Evolutionary conservation across 352 stramenopile genomes (phyloP), one percentile per base, ranked within the genome.

Genomic region (Phytophthora meadii): DNA sequence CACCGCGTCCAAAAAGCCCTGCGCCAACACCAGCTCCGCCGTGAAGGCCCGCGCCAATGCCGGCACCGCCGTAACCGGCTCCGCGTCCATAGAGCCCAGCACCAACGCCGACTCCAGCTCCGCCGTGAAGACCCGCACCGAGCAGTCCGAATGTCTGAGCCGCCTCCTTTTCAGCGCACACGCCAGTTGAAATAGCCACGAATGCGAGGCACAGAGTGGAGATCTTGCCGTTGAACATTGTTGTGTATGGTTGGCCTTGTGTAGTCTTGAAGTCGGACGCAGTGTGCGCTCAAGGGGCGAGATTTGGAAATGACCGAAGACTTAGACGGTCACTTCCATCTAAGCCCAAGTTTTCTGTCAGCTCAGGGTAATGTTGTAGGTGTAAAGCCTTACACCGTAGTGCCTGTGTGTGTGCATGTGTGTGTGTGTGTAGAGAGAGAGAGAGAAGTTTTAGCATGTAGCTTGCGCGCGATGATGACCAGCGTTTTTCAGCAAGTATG

Each of bases 121-220:
- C 54, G 1, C 39, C 57, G 19, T 52, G 10, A 0, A 52, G 25
- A 17, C 60, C 50, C 12, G 24, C 40, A 11, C 32, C 51, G 37
- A 68, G 60, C 2, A 53, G 37, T 7, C 60, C 60, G 44, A 68
- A 68, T 14, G 60, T 68, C 19, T 63, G 45, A 4, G 60, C 46
- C 10, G 46, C 52, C 52, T 68, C 61, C 17, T 57, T n/a, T 44
- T 63, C 22, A 14, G 52, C 61, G 46, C 58, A 17, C 3, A n/a
- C 37, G 6, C n/a, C n/a, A n/a, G n/a, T n/a, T n/a, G n/a, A n/a
- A n/a, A n/a, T n/a, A n/a, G n/a, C n/a, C n/a, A n/a, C n/a, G n/a
- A n/a, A n/a, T n/a, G n/a, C n/a, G n/a, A n/a, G n/a, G n/a, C n/a
- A n/a, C n/a, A n/a, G n/a, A n/a, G n/a, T n/a, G n/a, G n/a, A n/a